Evolutionary conservation across 2,329 filamentous ascomycete species (phyloP).

Genomic region (Acarospora socialis): DNA sequence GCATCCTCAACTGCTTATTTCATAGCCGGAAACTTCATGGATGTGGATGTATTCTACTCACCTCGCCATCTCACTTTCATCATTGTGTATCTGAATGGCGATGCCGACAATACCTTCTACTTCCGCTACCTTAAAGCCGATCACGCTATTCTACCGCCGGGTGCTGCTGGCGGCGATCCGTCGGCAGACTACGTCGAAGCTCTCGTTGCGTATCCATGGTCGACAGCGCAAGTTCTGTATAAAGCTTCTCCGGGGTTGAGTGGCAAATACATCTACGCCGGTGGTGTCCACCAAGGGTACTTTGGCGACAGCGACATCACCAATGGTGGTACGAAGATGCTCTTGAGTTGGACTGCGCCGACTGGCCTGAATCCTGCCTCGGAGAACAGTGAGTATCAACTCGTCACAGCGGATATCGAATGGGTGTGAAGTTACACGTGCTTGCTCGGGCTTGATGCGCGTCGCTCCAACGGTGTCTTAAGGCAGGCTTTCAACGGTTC

Average conservation of each 20-base stretch:
- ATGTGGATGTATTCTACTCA: slow-evolving; percentile 20
- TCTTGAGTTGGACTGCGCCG: slow-evolving; percentile 21
- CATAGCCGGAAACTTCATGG: slow-evolving; percentile 18
- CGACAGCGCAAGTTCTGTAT: slow-evolving; percentile 17
- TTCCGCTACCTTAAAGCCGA: slow-evolving; percentile 18
- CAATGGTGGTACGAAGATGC: slow-evolving; percentile 20
- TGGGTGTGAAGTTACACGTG: slow-evolving; percentile 2
- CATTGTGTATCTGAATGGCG: slow-evolving; percentile 19
- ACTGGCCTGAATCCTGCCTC: slow-evolving; percentile 17
- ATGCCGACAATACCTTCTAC: slow-evolving; percentile 22
- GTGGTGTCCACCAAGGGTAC: slow-evolving; percentile 19
- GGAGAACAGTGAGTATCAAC: slow-evolving; percentile 17
- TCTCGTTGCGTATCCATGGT: slow-evolving; percentile 19
- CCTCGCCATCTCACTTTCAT: slow-evolving; percentile 20
- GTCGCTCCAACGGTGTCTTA: too few relatives aligned
- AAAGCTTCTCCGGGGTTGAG: slow-evolving; percentile 13
- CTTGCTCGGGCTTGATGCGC: too few relatives aligned
- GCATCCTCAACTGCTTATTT: slow-evolving; percentile 15
- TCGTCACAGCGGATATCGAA: slow-evolving; percentile 12
- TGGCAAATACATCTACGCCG: slow-evolving; percentile 19
- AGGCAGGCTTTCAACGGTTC: too few relatives aligned
- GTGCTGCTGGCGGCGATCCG: slow-evolving; percentile 14
- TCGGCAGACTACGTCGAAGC: slow-evolving; percentile 16
- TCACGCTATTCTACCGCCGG: slow-evolving; percentile 15
- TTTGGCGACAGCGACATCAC: slow-evolving; percentile 20